Conservation (phyloP, 108 stramenopile genomes). For the Cyclotella cryptica region DNA sequence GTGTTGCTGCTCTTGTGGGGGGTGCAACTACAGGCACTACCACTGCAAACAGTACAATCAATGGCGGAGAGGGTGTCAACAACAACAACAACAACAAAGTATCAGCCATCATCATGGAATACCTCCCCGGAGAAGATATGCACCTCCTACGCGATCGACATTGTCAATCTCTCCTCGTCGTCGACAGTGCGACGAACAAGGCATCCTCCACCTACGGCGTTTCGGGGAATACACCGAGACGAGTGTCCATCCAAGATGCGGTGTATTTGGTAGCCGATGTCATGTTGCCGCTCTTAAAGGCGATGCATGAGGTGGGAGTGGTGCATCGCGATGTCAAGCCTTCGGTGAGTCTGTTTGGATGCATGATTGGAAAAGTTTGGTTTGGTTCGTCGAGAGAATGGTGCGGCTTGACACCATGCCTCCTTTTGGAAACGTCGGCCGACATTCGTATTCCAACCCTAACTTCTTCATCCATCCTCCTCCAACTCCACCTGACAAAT, state of each 20-base stretch:
- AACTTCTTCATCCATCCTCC: background rate
- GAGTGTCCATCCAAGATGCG: constrained; percentile 71
- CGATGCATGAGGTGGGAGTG: constrained; percentile 82
- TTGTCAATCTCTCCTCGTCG: constrained; percentile 29
- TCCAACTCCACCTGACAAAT: background rate
- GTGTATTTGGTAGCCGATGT: constrained; percentile 84
- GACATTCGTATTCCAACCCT: background rate
- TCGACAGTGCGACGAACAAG: background rate
- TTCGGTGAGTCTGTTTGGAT: constrained; percentile 25
- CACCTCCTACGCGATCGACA: constrained; percentile 72
- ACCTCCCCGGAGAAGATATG: constrained; percentile 86
- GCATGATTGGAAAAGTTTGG: no score
- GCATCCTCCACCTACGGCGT: background rate
- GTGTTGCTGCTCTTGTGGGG: background rate
- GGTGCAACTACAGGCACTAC: no score
- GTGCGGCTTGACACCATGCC: background rate
- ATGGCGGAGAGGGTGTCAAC: no score
- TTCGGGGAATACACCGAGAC: constrained; percentile 26
- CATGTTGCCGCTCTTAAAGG: constrained; percentile 74
- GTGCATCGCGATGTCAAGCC: constrained; percentile 92
- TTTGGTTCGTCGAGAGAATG: background rate
- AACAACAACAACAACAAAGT: constrained; percentile 3
- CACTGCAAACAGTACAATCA: no score
- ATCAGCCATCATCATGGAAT: constrained; percentile 88
- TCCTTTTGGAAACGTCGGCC: background rate